phyloP scores from a whole-genome alignment of 2,329 filamentous ascomycete species.

The Verticillium nonalfalfae region DNA sequence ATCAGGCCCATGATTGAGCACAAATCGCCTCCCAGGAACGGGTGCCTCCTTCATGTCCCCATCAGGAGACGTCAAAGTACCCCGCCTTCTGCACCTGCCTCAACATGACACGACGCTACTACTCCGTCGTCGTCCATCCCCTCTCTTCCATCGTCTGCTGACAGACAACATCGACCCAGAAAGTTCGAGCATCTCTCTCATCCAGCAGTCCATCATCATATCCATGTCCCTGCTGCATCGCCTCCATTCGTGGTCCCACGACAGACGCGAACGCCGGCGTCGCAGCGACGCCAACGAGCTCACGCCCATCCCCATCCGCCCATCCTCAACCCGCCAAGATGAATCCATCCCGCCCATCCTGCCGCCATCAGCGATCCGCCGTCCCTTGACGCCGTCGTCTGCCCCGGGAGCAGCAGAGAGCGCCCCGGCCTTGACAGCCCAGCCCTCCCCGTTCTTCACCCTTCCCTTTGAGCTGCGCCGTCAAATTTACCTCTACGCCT shows the following conservation, averaged over 20 bases:
- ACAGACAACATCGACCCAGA: neutral
- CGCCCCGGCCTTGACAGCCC: neutral
- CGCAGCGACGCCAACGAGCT: neutral
- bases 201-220: neutral
- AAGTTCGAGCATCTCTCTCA: neutral
- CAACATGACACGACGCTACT: neutral
- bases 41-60: too few species aligned
- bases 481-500: conserved; percentile 14
- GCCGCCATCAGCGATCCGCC: neutral
- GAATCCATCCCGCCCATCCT: neutral
- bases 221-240: neutral
- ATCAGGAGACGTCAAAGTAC: neutral
- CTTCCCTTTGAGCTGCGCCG: conserved; percentile 19
- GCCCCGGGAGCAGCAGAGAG: neutral
- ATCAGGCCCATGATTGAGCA: too few species aligned
- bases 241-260: neutral
- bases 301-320: neutral
- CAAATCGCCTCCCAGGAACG: neutral
- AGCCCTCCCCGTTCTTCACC: conserved; percentile 1
- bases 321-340: neutral
- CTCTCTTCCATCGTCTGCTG: neutral
- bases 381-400: neutral
- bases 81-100: neutral
- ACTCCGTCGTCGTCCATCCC: neutral
- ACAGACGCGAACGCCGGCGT: neutral